phyloP scores from a whole-genome alignment of 352 stramenopile species.

The Aphanomyces invadans region DNA sequence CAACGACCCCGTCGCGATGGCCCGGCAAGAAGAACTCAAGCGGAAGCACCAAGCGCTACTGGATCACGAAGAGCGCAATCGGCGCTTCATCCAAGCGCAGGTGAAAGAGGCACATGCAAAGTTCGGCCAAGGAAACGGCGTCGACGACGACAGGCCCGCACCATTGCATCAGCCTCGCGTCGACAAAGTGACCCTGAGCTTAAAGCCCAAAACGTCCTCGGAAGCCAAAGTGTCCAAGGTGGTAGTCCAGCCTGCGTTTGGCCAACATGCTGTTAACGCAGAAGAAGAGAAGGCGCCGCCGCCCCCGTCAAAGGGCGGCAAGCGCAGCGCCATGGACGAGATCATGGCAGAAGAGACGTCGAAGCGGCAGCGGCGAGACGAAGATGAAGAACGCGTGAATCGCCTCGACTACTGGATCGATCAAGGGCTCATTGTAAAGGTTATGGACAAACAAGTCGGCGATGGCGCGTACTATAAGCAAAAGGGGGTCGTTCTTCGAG shows the following conservation, averaged over 20 bases:
- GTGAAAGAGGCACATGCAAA: slow-evolving; percentile 36
- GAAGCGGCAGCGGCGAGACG: slow-evolving; percentile 34
- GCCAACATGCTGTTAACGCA: neutral
- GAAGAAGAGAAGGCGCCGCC: neutral
- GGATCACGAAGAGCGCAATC: slow-evolving; percentile 83
- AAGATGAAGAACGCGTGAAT: slow-evolving; percentile 38
- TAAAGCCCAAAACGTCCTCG: slow-evolving; percentile 5
- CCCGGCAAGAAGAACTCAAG: slow-evolving; percentile 77
- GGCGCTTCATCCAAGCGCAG: slow-evolving; percentile 65
- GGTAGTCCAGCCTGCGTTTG: slow-evolving; percentile 9
- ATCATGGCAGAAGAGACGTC: slow-evolving; percentile 59
- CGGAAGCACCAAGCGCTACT: slow-evolving; percentile 85
- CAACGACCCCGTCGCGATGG: slow-evolving; percentile 86
- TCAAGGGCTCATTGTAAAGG: slow-evolving; percentile 88
- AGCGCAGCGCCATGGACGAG: slow-evolving; percentile 33
- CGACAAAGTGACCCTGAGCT: slow-evolving; percentile 26
- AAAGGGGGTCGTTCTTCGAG: slow-evolving; percentile 68
- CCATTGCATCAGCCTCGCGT: slow-evolving; percentile 21
- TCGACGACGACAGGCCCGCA: slow-evolving; percentile 34
- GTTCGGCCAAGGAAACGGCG: slow-evolving; percentile 35
- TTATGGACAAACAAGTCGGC: slow-evolving; percentile 89
- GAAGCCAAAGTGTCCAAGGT: slow-evolving; percentile 26
- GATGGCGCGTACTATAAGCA: slow-evolving; percentile 83
- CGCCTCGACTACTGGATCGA: slow-evolving; percentile 88
- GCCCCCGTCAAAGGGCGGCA: slow-evolving; percentile 20